These are phyloP conservation scores for Chrysochromulina parva DNA, from an alignment of 78 protist species.

Conservation along the genomic window DNA sequence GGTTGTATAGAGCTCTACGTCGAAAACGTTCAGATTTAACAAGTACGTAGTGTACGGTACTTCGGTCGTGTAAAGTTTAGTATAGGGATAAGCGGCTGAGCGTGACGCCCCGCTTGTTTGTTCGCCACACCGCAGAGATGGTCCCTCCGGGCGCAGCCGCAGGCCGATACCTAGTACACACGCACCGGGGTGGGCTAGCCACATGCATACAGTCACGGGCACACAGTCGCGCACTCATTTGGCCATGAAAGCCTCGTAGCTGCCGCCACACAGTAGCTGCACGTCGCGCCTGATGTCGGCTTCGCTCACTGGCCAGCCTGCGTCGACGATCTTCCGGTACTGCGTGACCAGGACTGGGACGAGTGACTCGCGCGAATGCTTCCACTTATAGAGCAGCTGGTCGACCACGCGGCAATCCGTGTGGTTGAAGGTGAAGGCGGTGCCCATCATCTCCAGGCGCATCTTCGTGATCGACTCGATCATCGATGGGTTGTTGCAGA, in stretches of 20 bases:
- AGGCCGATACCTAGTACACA: too few species aligned
- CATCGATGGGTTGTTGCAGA: conserved; percentile 31
- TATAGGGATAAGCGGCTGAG: too few species aligned
- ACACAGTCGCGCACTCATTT: not conserved
- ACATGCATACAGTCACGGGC: too few species aligned
- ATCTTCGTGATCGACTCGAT: conserved; percentile 4
- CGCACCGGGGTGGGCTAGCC: too few species aligned
- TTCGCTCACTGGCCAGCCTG: not conserved
- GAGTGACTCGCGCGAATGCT: not conserved
- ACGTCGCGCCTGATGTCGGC: not conserved
- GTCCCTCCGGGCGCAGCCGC: too few species aligned
- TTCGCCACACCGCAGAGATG: too few species aligned
- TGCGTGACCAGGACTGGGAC: not conserved
- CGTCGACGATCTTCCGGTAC: not conserved
- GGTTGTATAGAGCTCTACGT: too few species aligned
- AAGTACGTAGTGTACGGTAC: too few species aligned
- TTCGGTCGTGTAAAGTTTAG: too few species aligned
- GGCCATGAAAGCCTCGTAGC: not conserved
- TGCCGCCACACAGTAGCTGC: not conserved
- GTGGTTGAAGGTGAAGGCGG: conserved; percentile 25
- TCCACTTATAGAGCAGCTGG: conserved; percentile 30
- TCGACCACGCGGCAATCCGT: conserved; percentile 18
- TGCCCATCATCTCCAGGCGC: conserved; percentile 27
- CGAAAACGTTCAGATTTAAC: too few species aligned
- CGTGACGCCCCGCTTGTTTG: too few species aligned